Evolutionary conservation across 163 green algal genomes (phyloP).

Genomic region (Coccomyxa subellipsoidea): DNA sequence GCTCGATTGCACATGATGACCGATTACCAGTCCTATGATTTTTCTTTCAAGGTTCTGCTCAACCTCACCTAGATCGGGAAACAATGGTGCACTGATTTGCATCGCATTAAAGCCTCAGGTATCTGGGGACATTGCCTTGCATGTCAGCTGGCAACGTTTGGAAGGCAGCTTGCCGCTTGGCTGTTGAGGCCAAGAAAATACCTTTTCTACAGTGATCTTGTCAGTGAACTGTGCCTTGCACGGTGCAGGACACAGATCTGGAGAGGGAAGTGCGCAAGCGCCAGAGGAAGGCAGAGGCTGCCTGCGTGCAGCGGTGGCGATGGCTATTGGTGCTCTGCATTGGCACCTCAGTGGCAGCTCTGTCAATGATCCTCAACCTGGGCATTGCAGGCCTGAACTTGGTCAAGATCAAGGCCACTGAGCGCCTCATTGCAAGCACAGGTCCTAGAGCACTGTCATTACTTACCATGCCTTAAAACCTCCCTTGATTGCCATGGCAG

Average conservation of each 20-base stretch:
- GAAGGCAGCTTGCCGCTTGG: neutral
- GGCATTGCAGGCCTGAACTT: neutral
- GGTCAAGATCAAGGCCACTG: neutral
- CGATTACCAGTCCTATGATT: constrained; percentile 1
- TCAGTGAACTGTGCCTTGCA: neutral
- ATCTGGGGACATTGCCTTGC: too few species aligned
- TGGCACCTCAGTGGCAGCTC: neutral
- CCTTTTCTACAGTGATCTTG: neutral
- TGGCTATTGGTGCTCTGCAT: neutral
- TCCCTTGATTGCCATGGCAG: neutral
- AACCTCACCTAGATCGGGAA: too few species aligned
- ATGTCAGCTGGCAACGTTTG: neutral
- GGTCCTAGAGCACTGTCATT: neutral
- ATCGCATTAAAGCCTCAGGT: too few species aligned
- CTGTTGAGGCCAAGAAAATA: neutral
- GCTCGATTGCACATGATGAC: neutral
- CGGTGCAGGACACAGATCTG: neutral
- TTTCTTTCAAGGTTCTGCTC: neutral
- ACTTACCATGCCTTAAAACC: neutral
- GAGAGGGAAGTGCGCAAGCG: constrained; percentile 1
- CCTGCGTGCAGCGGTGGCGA: neutral
- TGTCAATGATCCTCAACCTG: constrained; percentile 3
- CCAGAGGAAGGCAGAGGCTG: neutral
- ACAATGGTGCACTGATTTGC: too few species aligned
- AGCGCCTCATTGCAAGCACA: neutral